These are phyloP conservation scores for Cryphonectria nitschkei DNA, from an alignment of 2,329 filamentous ascomycete genomes.

Conservation along the genomic window DNA sequence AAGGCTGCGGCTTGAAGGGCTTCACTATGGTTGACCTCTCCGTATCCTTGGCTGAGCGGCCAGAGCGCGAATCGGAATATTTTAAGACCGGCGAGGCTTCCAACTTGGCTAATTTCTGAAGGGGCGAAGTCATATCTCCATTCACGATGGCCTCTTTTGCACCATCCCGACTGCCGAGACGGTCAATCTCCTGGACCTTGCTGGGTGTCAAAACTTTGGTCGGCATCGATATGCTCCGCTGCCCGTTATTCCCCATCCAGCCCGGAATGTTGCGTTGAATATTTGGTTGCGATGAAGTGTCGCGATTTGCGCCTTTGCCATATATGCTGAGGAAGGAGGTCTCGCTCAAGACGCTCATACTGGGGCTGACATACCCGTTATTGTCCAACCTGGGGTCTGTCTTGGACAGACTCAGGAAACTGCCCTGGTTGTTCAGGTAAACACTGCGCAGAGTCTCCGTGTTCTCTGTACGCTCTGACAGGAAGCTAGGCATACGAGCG, in stretches of 20 bases:
- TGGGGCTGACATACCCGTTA: slow-evolving; percentile 57
- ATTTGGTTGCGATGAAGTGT: slow-evolving; percentile 32
- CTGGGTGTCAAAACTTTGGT: slow-evolving; percentile 32
- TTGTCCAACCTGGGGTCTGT: slow-evolving; percentile 46
- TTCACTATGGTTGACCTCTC: slow-evolving; percentile 16
- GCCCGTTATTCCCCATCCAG: slow-evolving; percentile 56
- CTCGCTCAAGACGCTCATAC: slow-evolving; percentile 67
- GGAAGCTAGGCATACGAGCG: slow-evolving; percentile 65
- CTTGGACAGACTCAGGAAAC: slow-evolving; percentile 54
- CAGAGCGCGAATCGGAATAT: slow-evolving; percentile 34
- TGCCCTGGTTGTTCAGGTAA: slow-evolving; percentile 56
- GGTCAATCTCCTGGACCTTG: slow-evolving; percentile 25
- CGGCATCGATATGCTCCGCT: slow-evolving; percentile 37
- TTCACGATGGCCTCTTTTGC: slow-evolving; percentile 12
- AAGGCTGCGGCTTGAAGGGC: slow-evolving; percentile 11
- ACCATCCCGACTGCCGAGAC: neutral
- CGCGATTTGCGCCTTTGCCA: slow-evolving; percentile 46
- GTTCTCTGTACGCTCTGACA: slow-evolving; percentile 62
- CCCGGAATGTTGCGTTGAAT: slow-evolving; percentile 41
- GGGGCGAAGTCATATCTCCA: slow-evolving; percentile 45
- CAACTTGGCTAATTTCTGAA: slow-evolving; percentile 54
- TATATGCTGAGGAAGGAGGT: slow-evolving; percentile 71
- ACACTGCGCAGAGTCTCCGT: slow-evolving; percentile 65
- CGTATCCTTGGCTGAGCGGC: neutral
- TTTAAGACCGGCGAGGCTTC: slow-evolving; percentile 33